Evolutionary conservation across 75 land plant genomes (phyloP).

Genomic region (Adiantum capillusveneris): DNA sequence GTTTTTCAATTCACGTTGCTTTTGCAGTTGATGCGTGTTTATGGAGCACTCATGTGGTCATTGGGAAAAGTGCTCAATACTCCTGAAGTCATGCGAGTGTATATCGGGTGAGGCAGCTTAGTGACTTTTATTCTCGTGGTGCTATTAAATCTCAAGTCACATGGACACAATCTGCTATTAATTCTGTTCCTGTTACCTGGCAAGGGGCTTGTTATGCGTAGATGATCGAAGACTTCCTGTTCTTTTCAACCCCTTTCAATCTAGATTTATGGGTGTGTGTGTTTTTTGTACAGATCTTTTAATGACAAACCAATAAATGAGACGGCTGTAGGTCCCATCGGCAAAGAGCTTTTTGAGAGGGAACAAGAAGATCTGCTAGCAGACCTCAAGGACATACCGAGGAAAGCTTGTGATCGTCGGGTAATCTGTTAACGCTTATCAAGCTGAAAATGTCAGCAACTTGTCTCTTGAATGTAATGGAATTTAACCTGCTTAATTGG

Average conservation of each 20-base stretch:
- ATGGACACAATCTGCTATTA: no score
- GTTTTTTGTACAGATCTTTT: constrained; percentile 56
- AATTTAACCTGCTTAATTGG: not conserved
- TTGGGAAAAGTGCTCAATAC: constrained; percentile 96
- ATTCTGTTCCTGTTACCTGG: no score
- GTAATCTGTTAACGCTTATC: constrained; percentile 25
- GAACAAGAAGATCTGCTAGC: constrained; percentile 87
- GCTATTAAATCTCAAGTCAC: no score
- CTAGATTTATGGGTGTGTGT: not conserved
- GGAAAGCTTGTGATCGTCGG: constrained; percentile 92
- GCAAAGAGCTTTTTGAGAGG: constrained; percentile 84
- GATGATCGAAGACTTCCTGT: no score
- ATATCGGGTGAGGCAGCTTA: constrained; percentile 97
- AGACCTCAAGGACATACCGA: constrained; percentile 89
- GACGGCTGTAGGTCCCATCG: constrained; percentile 54
- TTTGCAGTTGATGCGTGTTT: constrained; percentile 90
- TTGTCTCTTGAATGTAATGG: not conserved
- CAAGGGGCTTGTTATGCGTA: no score
- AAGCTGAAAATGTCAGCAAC: not conserved
- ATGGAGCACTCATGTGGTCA: constrained; percentile 99
- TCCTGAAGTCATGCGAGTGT: constrained; percentile 90
- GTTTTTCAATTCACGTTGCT: not conserved
- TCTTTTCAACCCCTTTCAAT: no score
- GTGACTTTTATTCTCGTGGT: no score
- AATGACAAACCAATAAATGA: constrained; percentile 90